A percentile compares a stretch with the other conserved stretches of the same genome.
Evolutionary conservation across 2,329 filamentous ascomycete genomes (phyloP).

Genomic region (Neonectria ditissima): DNA sequence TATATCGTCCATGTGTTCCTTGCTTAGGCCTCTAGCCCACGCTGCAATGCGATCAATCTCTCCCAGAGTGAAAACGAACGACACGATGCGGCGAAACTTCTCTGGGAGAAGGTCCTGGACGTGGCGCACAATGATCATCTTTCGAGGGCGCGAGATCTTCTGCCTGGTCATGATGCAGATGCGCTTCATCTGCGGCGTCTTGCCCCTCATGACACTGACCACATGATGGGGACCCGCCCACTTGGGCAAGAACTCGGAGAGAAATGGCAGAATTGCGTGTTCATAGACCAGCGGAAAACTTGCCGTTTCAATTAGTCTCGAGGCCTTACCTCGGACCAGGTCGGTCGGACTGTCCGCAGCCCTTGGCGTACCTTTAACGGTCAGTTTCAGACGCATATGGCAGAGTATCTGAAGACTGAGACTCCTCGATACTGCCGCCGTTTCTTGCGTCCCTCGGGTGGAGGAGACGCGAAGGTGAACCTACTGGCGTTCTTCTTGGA

Average conservation of each 20-base stretch:
- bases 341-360: slow-evolving; percentile 50
- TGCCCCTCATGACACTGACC: slow-evolving; percentile 54
- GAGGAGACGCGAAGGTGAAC: slow-evolving; percentile 16
- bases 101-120: slow-evolving; percentile 56
- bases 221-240: slow-evolving; percentile 56
- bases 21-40: slow-evolving; percentile 56
- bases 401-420: background rate
- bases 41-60: slow-evolving; percentile 51
- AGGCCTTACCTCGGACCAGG: slow-evolving; percentile 42
- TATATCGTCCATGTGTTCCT: slow-evolving; percentile 55
- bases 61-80: slow-evolving; percentile 55
- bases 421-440: background rate
- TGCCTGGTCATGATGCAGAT: slow-evolving; percentile 56
- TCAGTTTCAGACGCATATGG: slow-evolving; percentile 20
- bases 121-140: slow-evolving; percentile 54
- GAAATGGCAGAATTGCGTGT: slow-evolving; percentile 57
- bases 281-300: slow-evolving; percentile 58
- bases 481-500: slow-evolving; percentile 46
- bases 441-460: background rate
- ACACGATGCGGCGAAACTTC: slow-evolving; percentile 44
- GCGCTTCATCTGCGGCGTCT: slow-evolving; percentile 49
- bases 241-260: slow-evolving; percentile 55
- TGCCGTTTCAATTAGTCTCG: slow-evolving; percentile 48
- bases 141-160: slow-evolving; percentile 51
- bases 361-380: slow-evolving; percentile 41